Conservation (phyloP, 352 stramenopile genomes). For the Phytopythium oedochilum region DNA sequence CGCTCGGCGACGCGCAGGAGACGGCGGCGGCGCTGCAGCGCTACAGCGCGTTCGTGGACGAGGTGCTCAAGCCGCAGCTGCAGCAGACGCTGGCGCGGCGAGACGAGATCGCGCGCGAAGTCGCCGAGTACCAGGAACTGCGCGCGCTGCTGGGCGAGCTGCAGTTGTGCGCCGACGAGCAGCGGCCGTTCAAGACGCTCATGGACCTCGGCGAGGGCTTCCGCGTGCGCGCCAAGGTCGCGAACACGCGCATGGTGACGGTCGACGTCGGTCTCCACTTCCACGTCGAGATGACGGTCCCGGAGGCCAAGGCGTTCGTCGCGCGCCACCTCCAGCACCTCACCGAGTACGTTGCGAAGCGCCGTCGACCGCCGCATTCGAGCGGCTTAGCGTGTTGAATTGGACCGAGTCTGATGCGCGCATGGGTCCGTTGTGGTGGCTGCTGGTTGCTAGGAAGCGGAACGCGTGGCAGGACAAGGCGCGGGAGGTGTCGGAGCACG, state of each 20-base stretch:
- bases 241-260: conserved; percentile 48
- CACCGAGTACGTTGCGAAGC: conserved; percentile 25
- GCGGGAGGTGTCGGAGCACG: conserved; percentile 60
- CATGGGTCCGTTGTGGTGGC: background rate
- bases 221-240: conserved; percentile 65
- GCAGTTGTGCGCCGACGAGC: conserved; percentile 1
- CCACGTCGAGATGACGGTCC: conserved; percentile 73
- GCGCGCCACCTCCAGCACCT: conserved; percentile 44
- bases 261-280: conserved; percentile 74
- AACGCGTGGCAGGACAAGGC: conserved; percentile 68
- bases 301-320: conserved; percentile 56
- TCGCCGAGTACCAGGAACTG: conserved; percentile 64
- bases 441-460: conserved; percentile 34
- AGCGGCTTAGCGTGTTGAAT: background rate
- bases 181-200: conserved; percentile 32
- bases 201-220: conserved; percentile 73
- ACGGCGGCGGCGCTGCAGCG: conserved; percentile 36
- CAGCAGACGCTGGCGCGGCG: conserved; percentile 47
- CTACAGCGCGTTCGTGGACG: conserved; percentile 65
- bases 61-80: conserved; percentile 66
- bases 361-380: background rate
- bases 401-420: background rate
- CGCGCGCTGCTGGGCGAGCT: conserved; percentile 40
- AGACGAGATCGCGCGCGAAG: conserved; percentile 41
- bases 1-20: background rate